Evolutionary conservation across 2,329 filamentous ascomycete species (phyloP).

Genomic region (Xylariaceae sp.): DNA sequence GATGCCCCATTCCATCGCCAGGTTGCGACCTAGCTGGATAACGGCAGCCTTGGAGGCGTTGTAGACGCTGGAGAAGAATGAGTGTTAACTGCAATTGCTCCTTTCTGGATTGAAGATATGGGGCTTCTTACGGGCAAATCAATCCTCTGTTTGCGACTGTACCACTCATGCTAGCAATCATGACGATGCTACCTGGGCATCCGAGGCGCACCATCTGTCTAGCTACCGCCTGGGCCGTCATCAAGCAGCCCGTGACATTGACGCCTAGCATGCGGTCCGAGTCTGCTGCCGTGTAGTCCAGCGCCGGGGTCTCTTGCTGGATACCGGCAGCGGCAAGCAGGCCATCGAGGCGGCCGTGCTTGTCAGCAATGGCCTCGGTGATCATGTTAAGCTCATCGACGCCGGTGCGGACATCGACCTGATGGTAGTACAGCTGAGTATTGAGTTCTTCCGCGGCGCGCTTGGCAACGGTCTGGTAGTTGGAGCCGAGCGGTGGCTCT

Average conservation of each 20-base stretch:
- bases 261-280: slow-evolving; percentile 76
- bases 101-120: too few relatives aligned
- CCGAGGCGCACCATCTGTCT: slow-evolving; percentile 63
- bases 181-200: slow-evolving; percentile 55
- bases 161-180: slow-evolving; percentile 69
- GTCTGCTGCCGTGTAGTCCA: slow-evolving; percentile 75
- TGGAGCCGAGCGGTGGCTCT: slow-evolving; percentile 45
- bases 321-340: slow-evolving; percentile 67
- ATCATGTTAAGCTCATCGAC: slow-evolving; percentile 62
- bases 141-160: slow-evolving; percentile 60
- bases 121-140: slow-evolving; percentile 54
- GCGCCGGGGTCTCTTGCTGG: slow-evolving; percentile 77
- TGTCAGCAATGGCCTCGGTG: slow-evolving; percentile 63
- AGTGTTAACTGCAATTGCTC: background rate
- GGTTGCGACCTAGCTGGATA: slow-evolving; percentile 64
- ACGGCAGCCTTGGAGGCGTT: slow-evolving; percentile 75
- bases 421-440: slow-evolving; percentile 67
- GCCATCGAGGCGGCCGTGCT: slow-evolving; percentile 72
- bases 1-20: slow-evolving; percentile 69
- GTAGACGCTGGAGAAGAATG: slow-evolving; percentile 52
- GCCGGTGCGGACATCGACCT: slow-evolving; percentile 71
- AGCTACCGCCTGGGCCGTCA: slow-evolving; percentile 86
- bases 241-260: slow-evolving; percentile 80
- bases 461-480: slow-evolving; percentile 62
- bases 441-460: slow-evolving; percentile 61